Percentiles rank a stretch among this genome's conserved stretches.
Evolutionary conservation across 108 stramenopile species (phyloP).

Genomic region (Cyclotella sp.): DNA sequence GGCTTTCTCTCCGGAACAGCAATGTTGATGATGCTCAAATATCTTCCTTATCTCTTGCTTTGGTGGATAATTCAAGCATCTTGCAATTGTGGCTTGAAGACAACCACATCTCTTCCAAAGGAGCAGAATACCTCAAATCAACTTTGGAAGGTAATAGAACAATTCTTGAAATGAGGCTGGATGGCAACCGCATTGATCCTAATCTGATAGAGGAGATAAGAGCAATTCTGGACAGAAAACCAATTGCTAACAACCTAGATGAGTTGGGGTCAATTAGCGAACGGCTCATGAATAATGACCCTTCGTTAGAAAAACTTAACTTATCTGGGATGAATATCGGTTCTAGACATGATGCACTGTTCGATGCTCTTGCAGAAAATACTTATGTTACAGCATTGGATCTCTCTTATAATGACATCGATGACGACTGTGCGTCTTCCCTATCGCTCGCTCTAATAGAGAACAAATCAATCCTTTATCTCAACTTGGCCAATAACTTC

Average conservation of each 20-base stretch:
- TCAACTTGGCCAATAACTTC: constrained; percentile 37
- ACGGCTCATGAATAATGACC: constrained; percentile 26
- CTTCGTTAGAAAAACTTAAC: constrained; percentile 25
- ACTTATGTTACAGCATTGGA: constrained; percentile 22
- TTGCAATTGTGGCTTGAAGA: constrained; percentile 27
- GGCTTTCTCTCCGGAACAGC: constrained; percentile 34
- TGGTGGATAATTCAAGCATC: constrained; percentile 36
- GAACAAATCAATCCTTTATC: constrained; percentile 25
- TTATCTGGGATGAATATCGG: constrained; percentile 38
- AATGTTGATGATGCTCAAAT: constrained; percentile 32
- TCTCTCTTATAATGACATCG: constrained; percentile 34
- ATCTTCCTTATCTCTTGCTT: constrained; percentile 25
- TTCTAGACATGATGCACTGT: constrained; percentile 4
- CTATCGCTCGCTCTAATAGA: constrained; percentile 40
- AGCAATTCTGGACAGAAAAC: constrained; percentile 17
- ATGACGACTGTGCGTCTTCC: constrained; percentile 33
- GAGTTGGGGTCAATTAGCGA: constrained; percentile 6
- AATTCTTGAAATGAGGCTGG: constrained; percentile 19
- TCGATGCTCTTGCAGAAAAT: constrained; percentile 34
- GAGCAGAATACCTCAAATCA: constrained; percentile 38
- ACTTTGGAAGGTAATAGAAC: constrained; percentile 32
- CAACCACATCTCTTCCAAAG: constrained; percentile 35
- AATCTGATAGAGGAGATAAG: constrained; percentile 16
- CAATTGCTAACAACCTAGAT: neutral
- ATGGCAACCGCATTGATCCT: constrained; percentile 30